Evolutionary conservation across 2,329 filamentous ascomycete genomes (phyloP).

Genomic region (Arthrinium phaeospermum): DNA sequence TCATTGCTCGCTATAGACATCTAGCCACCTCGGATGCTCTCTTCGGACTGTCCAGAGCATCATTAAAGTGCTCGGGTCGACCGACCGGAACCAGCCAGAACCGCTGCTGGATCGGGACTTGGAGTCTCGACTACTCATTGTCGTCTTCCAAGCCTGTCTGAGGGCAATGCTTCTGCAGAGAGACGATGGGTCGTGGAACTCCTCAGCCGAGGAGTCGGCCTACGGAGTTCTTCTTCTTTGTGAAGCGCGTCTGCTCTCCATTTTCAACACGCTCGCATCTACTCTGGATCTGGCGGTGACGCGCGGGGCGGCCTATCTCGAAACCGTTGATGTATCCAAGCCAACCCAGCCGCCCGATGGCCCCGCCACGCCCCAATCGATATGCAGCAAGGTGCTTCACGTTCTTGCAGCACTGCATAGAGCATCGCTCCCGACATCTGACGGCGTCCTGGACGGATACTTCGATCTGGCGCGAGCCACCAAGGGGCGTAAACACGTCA

Average conservation of each 20-base stretch:
- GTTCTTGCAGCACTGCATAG: neutral
- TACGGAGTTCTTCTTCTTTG: neutral
- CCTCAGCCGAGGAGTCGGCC: neutral
- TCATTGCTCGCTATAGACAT: neutral
- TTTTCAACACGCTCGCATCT: neutral
- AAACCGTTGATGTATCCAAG: neutral
- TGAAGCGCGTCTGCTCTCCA: neutral
- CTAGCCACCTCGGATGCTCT: neutral
- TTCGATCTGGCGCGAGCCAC: neutral
- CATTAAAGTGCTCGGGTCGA: neutral
- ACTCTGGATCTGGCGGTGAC: neutral
- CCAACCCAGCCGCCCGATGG: neutral
- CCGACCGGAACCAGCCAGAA: neutral
- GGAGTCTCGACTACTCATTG: neutral
- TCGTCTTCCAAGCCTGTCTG: neutral
- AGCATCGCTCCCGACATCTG: neutral
- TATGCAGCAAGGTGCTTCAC: neutral
- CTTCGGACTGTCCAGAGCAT: neutral
- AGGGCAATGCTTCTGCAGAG: neutral
- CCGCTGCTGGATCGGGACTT: neutral
- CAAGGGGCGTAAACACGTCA: conserved; percentile 20
- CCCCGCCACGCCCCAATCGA: neutral
- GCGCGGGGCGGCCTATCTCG: neutral
- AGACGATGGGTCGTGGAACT: neutral
- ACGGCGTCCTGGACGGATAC: neutral